Evolutionary conservation across 129 eudicot genomes (phyloP).

Genomic region (Artemisia annua): DNA sequence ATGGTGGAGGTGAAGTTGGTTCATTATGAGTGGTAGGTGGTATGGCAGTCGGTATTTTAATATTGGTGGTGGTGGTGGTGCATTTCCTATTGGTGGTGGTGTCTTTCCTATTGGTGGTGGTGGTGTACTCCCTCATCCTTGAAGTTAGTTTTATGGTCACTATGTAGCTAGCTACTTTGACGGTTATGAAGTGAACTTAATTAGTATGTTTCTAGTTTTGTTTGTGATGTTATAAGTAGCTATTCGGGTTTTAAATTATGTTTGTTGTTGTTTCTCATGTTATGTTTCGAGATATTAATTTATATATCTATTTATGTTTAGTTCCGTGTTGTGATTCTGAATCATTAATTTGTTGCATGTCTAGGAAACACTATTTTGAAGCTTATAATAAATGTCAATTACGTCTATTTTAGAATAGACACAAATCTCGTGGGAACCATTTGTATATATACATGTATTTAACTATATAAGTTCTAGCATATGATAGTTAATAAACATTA

Average conservation of each 20-base stretch:
- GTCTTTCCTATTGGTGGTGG: no score
- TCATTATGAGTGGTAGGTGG: no score
- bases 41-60: no score
- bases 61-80: constrained; percentile 38
- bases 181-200: constrained; percentile 3
- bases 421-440: not conserved
- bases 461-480: not conserved
- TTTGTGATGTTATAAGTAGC: constrained; percentile 26
- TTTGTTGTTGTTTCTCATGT: constrained; percentile 13
- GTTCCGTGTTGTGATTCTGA: not conserved
- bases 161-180: constrained; percentile 15
- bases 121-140: constrained; percentile 43
- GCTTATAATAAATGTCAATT: constrained; percentile 2
- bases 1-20: no score
- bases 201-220: constrained; percentile 18
- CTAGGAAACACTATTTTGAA: not conserved
- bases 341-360: not conserved
- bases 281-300: constrained; percentile 17
- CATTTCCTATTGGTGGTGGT: constrained; percentile 31
- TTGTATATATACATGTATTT: not conserved
- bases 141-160: constrained; percentile 18
- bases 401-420: not conserved
- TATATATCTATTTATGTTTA: constrained; percentile 14
- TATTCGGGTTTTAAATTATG: constrained; percentile 7
- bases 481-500: no score